Evolutionary conservation across 805 yeast genomes (phyloP), one percentile per base, ranked within the genome.

Genomic region (Metschnikowia colocasiae): DNA sequence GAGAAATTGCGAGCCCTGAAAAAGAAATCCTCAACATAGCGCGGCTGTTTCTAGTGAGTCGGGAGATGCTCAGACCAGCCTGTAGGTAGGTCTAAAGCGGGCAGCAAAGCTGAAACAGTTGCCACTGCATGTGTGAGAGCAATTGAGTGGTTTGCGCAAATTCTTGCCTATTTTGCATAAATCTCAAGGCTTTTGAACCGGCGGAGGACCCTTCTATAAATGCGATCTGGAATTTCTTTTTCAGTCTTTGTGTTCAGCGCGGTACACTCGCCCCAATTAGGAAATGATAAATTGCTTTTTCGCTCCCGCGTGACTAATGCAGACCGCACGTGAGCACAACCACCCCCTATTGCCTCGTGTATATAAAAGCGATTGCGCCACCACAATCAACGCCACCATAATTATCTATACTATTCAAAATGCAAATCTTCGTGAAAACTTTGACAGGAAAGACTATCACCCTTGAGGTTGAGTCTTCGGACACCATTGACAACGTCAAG

Each of bases 381-480:
- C 46, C 43, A 43, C 30, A 27, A 22, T 43, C 27, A 37, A 23
- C 38, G 22, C 22, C 29, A 25, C 26, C 32, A 29, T 22, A 31
- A 36, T 27, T 49, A 32, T 40, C 42, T 42, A 44, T 45, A 40
- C 18, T 31, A 48, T 13, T 22, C 31, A 39, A 49, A 44, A 62
- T 61, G 65, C 67, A 62, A 52, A 62, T 62, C 42, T 61, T 60
- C 52, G 67, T 61, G 49, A 78, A 79, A 64, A 79, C 82, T 31
- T 69, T 79, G 58, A 79, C 83, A 22, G 83, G 83, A 65, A 79
- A 79, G 68, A 79, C 83, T 35, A 79, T n/a, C n/a, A 91, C 97
- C 71, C 83, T 91, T 60, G 97, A 91, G 80, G 97, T 90, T 60
- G 97, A 91, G 79, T 89, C 97, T 56, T 88, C 96, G 52, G 97